Evolutionary conservation across 768 basidiomycete genomes (phyloP), one percentile per base, ranked within the genome.

Genomic region (Glaciozyma martinii): DNA sequence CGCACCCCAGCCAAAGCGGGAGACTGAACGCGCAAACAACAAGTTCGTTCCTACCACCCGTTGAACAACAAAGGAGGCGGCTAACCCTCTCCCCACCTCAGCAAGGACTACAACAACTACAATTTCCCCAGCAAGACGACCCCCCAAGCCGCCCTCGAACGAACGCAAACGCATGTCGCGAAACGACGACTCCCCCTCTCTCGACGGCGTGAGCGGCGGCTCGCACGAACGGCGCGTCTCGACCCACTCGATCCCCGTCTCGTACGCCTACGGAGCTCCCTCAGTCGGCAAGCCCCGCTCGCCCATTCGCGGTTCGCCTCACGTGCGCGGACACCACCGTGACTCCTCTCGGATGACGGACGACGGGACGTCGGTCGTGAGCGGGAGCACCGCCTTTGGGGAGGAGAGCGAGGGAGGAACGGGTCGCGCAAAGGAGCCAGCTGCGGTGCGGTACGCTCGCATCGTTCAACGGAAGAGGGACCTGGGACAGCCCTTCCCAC

Each of bases 211-310:
- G 7, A 40, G 37, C 37, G 15, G 15, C 32, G 23, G 30, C 55
- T 7, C 30, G 33, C 59, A 61, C 46, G 5, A 7, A n/a, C 56
- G 56, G 21, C 60, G 65, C 40, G 43, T 50, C 21, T 54, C 65
- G 10, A 53, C 49, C 27, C 63, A 60, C 30, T 49, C 52, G 13
- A 37, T 60, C 53, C 27, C n/a, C 27, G 32, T 60, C 27, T 55
- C 53, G 0, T 65, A 65, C 54, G 63, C 63, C 21, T 65, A 60
- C 46, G 63, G 63, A 25, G 50, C 65, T 13, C 49, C 56, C 12
- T 46, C 57, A 5, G 46, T 56, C 23, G 55, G 55, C 7, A 42
- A 40, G 18, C 33, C 37, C 12, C 30, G 53, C 8, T 21, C 37
- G 7, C 55, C 55, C 29, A 23, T 30, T 21, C 29, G 32, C 29